Evolutionary conservation across 2,329 filamentous ascomycete species (phyloP), one percentile per base, ranked within the genome.

Genomic region (Botrytis pseudocinerea): DNA sequence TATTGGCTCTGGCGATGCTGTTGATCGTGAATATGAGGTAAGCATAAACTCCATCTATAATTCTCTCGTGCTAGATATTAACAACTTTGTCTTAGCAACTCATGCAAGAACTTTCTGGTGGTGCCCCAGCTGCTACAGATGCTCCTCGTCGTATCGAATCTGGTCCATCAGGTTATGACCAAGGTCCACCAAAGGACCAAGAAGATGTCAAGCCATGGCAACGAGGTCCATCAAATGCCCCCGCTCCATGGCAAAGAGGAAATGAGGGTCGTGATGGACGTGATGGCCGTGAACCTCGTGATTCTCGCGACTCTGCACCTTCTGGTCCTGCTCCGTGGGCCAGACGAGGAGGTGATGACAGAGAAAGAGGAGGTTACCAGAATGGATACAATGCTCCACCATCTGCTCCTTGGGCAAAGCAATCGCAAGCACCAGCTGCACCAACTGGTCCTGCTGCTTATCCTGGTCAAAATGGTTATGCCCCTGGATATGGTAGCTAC

Each of bases 21-120:
- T 95, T 76, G 95, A 97, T 82, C 91, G 93, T 82, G 96, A 99
- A 83, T 96, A 97, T 84, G 95, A 98, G 89, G 94, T 95, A 87
- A 82, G 91, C 83, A 74, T 40, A 18, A n/a, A 4, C 38, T 74
- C 25, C 16, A 42, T 7, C 40, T 16, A 40, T 59, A 28, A 40
- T 35, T 46, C 51, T 51, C 14, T 70, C 46, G 5, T 22, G 42
- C n/a, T n/a, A 68, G 65, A 68, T 64, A 71, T 69, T 78, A 73
- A 80, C 81, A 79, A 44, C 84, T 89, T 57, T 80, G 12, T 60
- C 72, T 78, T 78, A 94, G 93, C 92, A 95, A 90, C 93, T 99
- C 81, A 97, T 99, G 94, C 92, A 97, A 89, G 96, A 98, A 87
- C 89, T 98, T 78, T 94, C 92, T 75, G 93, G 94, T 76, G 92